Evolutionary conservation across 768 basidiomycete species (phyloP), one percentile per base, ranked within the genome.

Genomic region (Boletus reticuloceps): DNA sequence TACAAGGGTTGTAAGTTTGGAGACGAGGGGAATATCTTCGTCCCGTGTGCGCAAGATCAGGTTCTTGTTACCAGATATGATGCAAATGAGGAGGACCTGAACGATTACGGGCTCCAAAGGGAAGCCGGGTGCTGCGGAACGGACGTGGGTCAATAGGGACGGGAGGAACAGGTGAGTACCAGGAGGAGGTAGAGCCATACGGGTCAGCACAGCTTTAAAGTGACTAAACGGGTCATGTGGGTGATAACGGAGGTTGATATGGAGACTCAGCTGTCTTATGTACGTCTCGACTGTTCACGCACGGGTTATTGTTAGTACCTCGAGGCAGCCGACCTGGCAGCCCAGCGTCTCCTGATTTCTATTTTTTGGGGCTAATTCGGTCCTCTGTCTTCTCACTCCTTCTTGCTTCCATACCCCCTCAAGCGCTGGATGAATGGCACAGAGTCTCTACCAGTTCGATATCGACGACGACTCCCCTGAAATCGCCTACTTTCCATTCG

Each of bases 391-490:
- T 58, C 60, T 48, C 50, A 45, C 59, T 51, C 59, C 50, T 53
- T 51, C 58, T 51, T 29, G 29, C 29, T 29, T 56, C 42, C 52
- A 45, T 39, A 47, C 54, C 46, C 57, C 8, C 49, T 20, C 51
- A 51, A 52, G 53, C 57, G 45, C 58, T 80, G 67, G 60, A 69
- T 72, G 69, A 59, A 70, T 70, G 71, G 69, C 71, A 58, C 40
- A 37, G 53, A 41, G 38, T 34, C 47, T 50, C 42, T 50, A 38
- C 34, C 65, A 77, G 54, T 74, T 88, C 70, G 59, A 69, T 55
- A 74, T 91, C 62, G 80, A 85, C 69, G 83, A 89, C 66, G 82
- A 83, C 51, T 89, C 88, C 41, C 88, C 88, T 5, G 64, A 75
- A 44, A 73, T 90, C 59, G 58, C 62, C 27, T 91, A 89, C 73